Evolutionary conservation across 2,329 filamentous ascomycete species (phyloP).

Genomic region (Fulvia fulva): DNA sequence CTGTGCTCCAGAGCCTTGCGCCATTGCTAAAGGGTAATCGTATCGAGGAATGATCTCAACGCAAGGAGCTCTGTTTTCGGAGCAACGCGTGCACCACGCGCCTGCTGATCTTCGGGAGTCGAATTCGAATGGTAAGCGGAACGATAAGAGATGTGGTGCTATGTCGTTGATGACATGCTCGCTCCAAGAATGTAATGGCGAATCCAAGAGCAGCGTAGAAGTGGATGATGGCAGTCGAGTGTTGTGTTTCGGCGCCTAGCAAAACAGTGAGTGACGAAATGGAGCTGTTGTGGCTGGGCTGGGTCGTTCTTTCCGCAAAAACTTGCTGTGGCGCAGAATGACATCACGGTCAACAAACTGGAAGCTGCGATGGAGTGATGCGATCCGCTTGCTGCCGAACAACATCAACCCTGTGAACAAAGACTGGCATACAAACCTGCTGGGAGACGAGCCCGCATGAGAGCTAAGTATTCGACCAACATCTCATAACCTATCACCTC

Average conservation of each 20-base stretch:
- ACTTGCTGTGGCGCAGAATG: background rate
- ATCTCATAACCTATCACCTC: background rate
- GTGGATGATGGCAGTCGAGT: background rate
- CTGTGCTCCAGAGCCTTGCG: constrained; percentile 20
- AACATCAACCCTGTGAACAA: background rate
- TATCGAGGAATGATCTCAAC: background rate
- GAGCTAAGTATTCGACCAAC: background rate
- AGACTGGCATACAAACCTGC: background rate
- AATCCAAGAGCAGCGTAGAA: background rate
- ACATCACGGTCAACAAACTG: background rate
- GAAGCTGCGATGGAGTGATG: background rate
- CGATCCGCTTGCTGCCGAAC: background rate
- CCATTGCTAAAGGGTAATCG: constrained; percentile 18
- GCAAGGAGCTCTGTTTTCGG: background rate
- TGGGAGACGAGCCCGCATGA: background rate
- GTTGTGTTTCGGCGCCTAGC: background rate
- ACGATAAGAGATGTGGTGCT: background rate
- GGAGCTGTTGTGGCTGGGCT: background rate
- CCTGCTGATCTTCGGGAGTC: background rate
- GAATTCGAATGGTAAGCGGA: background rate
- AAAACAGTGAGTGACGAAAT: background rate
- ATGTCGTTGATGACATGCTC: background rate
- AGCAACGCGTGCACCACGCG: background rate
- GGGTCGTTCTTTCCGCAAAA: background rate
- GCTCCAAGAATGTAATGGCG: background rate